These are phyloP conservation scores for Mycena polygramma DNA, from an alignment of 768 basidiomycete species.

Conservation along the genomic window DNA sequence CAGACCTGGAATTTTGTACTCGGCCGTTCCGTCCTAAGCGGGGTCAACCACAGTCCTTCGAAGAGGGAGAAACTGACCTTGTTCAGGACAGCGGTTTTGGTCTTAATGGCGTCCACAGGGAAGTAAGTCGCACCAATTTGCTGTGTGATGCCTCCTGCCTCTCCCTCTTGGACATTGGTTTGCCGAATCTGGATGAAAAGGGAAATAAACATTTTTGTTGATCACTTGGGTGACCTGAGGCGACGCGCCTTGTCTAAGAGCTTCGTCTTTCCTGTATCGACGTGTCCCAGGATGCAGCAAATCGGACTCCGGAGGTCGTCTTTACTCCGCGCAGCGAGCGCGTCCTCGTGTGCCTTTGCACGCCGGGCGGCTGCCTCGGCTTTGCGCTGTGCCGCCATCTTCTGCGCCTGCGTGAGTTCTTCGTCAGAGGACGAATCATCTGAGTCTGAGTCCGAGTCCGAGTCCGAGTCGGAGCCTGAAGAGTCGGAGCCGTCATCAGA, in stretches of 20 bases:
- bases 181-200: constrained; percentile 84
- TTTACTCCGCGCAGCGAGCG: constrained; percentile 87
- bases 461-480: constrained; percentile 64
- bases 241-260: constrained; percentile 89
- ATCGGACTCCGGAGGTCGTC: constrained; percentile 96
- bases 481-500: constrained; percentile 65
- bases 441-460: constrained; percentile 57
- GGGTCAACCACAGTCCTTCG: neutral
- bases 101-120: constrained; percentile 93
- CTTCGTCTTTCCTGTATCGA: constrained; percentile 99
- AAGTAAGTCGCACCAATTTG: constrained; percentile 99
- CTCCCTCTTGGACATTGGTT: constrained; percentile 99
- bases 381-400: constrained; percentile 77
- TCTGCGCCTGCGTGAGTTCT: constrained; percentile 77
- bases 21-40: constrained; percentile 79
- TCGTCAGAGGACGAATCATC: constrained; percentile 67
- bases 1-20: constrained; percentile 97
- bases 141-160: constrained; percentile 99
- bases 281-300: constrained; percentile 98
- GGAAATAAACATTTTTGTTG: neutral
- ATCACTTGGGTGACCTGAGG: constrained; percentile 14
- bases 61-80: constrained; percentile 58
- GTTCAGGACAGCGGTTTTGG: constrained; percentile 95
- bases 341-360: constrained; percentile 85
- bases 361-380: constrained; percentile 87